A percentile compares a stretch with the other conserved stretches of the same genome.
phyloP scores from a whole-genome alignment of 1,284 basidiomycete species.

The Pseudozyma pruni region DNA sequence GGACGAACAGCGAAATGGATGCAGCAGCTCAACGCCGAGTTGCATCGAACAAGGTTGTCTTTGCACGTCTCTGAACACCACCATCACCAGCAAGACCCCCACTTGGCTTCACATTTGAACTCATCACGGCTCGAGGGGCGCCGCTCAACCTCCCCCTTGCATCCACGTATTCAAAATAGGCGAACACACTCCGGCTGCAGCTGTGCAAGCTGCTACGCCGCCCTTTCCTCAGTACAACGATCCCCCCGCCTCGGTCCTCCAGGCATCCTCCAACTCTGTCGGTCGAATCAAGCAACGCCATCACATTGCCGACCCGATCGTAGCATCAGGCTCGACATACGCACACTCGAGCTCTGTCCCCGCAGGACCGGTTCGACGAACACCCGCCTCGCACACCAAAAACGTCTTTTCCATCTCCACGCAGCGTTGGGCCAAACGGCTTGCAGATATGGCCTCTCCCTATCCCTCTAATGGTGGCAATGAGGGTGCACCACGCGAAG shows the following conservation, averaged over 20 bases:
- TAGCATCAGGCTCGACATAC: constrained; percentile 29
- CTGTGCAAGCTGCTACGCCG: constrained; percentile 35
- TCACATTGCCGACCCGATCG: constrained; percentile 39
- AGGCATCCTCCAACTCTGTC: not conserved
- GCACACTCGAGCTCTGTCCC: constrained; percentile 22
- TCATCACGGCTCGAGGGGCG: constrained; percentile 29
- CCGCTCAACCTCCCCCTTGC: constrained; percentile 13
- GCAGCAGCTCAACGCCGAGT: too few relatives aligned
- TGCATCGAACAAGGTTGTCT: too few relatives aligned
- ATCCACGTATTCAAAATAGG: constrained; percentile 25
- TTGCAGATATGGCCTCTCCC: constrained; percentile 36
- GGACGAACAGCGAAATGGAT: too few relatives aligned
- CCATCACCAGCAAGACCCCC: not conserved
- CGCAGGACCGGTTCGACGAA: constrained; percentile 29
- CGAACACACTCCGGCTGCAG: constrained; percentile 32
- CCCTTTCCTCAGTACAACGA: constrained; percentile 30
- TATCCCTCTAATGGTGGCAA: constrained; percentile 7
- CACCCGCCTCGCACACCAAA: constrained; percentile 32
- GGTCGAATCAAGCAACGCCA: constrained; percentile 19
- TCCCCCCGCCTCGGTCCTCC: constrained; percentile 13
- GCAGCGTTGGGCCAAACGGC: constrained; percentile 37
- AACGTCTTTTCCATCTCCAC: constrained; percentile 52
- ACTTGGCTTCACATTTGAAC: not conserved
- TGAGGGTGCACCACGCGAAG: constrained; percentile 16
- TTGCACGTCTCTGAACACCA: too few relatives aligned